Evolutionary conservation across 108 stramenopile species (phyloP).

Genomic region (Fistulifera solaris): DNA sequence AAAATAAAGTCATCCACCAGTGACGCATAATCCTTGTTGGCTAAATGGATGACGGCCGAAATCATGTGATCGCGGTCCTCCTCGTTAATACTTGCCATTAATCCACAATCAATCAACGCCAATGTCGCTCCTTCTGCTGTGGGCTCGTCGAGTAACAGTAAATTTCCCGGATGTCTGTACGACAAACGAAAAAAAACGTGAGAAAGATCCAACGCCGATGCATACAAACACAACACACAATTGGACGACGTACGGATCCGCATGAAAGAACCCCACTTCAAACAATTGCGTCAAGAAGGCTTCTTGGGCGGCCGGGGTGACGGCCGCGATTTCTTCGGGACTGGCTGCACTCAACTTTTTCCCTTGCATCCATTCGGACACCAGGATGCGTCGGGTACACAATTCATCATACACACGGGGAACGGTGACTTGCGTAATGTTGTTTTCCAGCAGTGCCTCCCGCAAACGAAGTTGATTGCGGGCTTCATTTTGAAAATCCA

Average conservation of each 20-base stretch:
- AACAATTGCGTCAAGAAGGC: slow-evolving; percentile 81
- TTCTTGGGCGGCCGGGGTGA: slow-evolving; percentile 77
- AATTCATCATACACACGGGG: slow-evolving; percentile 66
- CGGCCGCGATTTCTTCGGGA: slow-evolving; percentile 44
- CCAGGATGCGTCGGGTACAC: slow-evolving; percentile 69
- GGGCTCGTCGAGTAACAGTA: slow-evolving; percentile 57
- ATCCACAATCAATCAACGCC: slow-evolving; percentile 83
- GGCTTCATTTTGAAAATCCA: slow-evolving; percentile 74
- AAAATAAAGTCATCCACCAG: slow-evolving; percentile 84
- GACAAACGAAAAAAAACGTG: background rate
- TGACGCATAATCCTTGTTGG: slow-evolving; percentile 81
- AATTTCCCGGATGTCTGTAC: slow-evolving; percentile 41
- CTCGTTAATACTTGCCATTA: slow-evolving; percentile 68
- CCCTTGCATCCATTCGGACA: slow-evolving; percentile 87
- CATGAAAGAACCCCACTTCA: slow-evolving; percentile 70
- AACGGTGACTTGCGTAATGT: slow-evolving; percentile 63
- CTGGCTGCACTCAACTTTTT: slow-evolving; percentile 55
- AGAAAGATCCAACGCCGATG: no score
- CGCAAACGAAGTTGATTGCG: slow-evolving; percentile 63
- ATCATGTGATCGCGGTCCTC: slow-evolving; percentile 78
- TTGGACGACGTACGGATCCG: slow-evolving; percentile 27
- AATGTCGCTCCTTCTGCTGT: slow-evolving; percentile 57
- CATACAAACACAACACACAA: no score
- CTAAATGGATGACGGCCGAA: slow-evolving; percentile 81
- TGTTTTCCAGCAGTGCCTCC: slow-evolving; percentile 42